phyloP scores from a whole-genome alignment of 768 basidiomycete species.

The Calocybe gangraenosa region DNA sequence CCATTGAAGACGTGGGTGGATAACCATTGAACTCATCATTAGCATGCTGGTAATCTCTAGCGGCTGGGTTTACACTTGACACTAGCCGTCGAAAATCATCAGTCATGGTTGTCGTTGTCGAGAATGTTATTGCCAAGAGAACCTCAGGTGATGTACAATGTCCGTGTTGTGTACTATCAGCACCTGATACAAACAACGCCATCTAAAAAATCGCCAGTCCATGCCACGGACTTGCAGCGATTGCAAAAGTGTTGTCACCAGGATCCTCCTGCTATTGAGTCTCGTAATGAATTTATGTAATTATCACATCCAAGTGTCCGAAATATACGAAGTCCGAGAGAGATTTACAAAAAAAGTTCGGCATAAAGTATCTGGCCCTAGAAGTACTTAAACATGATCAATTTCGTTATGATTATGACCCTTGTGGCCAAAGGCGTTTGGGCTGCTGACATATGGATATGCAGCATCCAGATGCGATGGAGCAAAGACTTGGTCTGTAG shows the following conservation, averaged over 20 bases:
- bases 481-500: slow-evolving; percentile 23
- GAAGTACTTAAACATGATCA: not conserved
- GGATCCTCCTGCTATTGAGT: too few species aligned
- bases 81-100: slow-evolving; percentile 76
- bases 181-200: slow-evolving; percentile 12
- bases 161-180: slow-evolving; percentile 10
- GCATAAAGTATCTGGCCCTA: too few species aligned
- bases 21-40: slow-evolving; percentile 56
- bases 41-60: slow-evolving; percentile 46
- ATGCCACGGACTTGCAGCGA: too few species aligned
- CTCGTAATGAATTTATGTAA: too few species aligned
- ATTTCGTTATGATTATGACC: not conserved
- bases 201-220: not conserved
- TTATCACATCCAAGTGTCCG: too few species aligned
- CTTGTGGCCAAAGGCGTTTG: slow-evolving; percentile 7
- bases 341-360: too few species aligned
- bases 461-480: slow-evolving; percentile 21
- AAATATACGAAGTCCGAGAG: too few species aligned
- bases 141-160: not conserved
- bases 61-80: slow-evolving; percentile 65
- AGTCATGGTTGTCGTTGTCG: slow-evolving; percentile 37
- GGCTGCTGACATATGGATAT: slow-evolving; percentile 29
- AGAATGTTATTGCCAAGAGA: slow-evolving; percentile 12
- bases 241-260: not conserved
- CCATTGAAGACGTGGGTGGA: slow-evolving; percentile 47